Evolutionary conservation across 176 grass and related monocot genomes (phyloP), one percentile per base, ranked within the genome.

Genomic region (Otatea glauca): DNA sequence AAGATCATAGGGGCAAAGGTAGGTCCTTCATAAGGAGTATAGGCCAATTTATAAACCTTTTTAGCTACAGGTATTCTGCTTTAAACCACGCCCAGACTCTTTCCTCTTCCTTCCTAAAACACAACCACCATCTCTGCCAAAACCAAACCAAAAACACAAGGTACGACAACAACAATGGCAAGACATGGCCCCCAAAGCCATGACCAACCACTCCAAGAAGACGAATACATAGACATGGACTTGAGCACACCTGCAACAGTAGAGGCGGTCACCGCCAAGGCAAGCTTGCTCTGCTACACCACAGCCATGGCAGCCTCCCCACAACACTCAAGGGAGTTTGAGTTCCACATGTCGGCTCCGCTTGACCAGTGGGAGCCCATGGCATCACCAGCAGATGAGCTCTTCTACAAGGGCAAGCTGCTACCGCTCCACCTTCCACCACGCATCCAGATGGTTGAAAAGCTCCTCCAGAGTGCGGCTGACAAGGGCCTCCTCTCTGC

Each of bases 391-490:
- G 97, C 97, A 27, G 97, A 99, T 54, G 93, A 99, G 75, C 90
- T 96, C 81, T 99, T 99, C 81, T 96, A 99, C 90, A 99, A 96
- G 86, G 97, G 97, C 68, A 96, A 99, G 78, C 92, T 99, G 37
- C 93, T 99, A 4, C 97, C 97, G 1, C 93, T 99, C 77, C 92
- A 92, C 43, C 92, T 94, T 85, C 92, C 97, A 8, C 92, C 93
- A 68, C 89, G 93, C 81, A 82, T 92, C 76, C 72, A 92, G 62
- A 94, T 92, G 93, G 91, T 96, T 7, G 87, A 92, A 88, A 92
- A 90, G 63, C 73, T 95, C 44, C 88, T 93, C 5, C 56, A 86
- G 68, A 92, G 72, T 45, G 76, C 89, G 5, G 86, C 86, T 29
- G 85, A 70, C 23, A 88, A 85, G 61, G 75, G 79, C 55, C 81